Evolutionary conservation across 2,329 filamentous ascomycete species (phyloP).

Genomic region (Bipolaris sorokiniana): DNA sequence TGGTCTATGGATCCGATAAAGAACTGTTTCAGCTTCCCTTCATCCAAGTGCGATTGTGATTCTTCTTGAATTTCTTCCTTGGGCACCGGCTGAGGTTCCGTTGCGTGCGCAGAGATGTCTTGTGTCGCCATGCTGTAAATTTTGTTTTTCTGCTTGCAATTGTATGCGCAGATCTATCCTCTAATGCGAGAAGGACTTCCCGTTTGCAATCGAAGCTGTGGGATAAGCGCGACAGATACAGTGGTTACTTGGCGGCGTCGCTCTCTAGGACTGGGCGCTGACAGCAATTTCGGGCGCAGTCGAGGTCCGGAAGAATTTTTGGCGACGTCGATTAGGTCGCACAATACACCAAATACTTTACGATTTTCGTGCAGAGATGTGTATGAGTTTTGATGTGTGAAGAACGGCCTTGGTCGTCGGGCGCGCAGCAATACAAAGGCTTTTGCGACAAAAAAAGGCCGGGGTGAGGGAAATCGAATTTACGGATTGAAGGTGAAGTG

Average conservation of each 20-base stretch:
- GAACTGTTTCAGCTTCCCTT: constrained; percentile 56
- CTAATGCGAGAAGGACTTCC: constrained; percentile 23
- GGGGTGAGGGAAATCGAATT: constrained; percentile 12
- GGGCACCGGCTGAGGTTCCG: constrained; percentile 42
- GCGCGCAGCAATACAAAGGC: constrained; percentile 16
- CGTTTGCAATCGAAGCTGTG: constrained; percentile 20
- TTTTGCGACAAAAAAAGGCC: constrained; percentile 31
- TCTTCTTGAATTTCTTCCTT: constrained; percentile 36
- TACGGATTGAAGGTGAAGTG: constrained; percentile 21
- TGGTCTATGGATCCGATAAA: constrained; percentile 91
- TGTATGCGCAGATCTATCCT: constrained; percentile 4
- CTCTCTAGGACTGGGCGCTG: not conserved
- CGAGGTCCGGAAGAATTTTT: constrained; percentile 13
- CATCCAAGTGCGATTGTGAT: constrained; percentile 37
- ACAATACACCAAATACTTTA: constrained; percentile 2
- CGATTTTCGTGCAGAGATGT: constrained; percentile 2
- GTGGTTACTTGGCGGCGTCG: constrained; percentile 11
- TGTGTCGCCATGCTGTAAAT: constrained; percentile 35
- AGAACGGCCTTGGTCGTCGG: constrained; percentile 27
- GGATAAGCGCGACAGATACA: constrained; percentile 20
- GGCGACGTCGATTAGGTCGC: constrained; percentile 5
- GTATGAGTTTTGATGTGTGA: constrained; percentile 7
- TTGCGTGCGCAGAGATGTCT: constrained; percentile 31
- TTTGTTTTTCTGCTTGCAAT: not conserved
- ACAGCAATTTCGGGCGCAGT: constrained; percentile 6